Evolutionary conservation across 805 yeast genomes (phyloP).

Genomic region (Schwanniomyces pseudopolymorphus): DNA sequence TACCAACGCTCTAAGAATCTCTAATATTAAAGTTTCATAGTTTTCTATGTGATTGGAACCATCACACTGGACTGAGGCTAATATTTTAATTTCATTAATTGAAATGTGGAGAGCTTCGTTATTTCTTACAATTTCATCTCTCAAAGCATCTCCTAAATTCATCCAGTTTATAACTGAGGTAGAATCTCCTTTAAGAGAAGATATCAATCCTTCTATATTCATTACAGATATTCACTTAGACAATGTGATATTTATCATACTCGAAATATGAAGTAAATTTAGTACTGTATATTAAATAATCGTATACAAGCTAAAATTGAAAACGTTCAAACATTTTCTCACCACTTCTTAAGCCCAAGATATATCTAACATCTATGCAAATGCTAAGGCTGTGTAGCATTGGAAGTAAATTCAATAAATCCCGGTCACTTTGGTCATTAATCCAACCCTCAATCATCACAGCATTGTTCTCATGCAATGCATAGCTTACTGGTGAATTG

Average conservation of each 20-base stretch:
- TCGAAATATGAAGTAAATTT: no score
- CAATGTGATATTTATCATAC: no score
- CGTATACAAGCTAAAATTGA: background rate
- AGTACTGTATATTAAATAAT: background rate
- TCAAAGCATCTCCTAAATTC: conserved; percentile 17
- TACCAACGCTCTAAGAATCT: conserved; percentile 28
- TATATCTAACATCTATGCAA: conserved; percentile 79
- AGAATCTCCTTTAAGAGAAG: background rate
- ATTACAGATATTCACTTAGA: no score
- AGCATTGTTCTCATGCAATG: conserved; percentile 82
- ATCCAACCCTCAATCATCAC: conserved; percentile 97
- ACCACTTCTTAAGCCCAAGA: conserved; percentile 74
- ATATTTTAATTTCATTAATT: conserved; percentile 6
- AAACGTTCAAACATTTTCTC: conserved; percentile 54
- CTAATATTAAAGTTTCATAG: conserved; percentile 9
- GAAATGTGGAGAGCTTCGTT: conserved; percentile 6
- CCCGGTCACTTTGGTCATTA: conserved; percentile 89
- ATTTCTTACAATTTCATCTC: conserved; percentile 19
- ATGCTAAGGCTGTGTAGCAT: conserved; percentile 71
- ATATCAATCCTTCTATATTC: background rate
- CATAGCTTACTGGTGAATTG: conserved; percentile 89
- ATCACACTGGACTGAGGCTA: conserved; percentile 2
- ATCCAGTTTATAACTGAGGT: conserved; percentile 4
- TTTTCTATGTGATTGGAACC: background rate
- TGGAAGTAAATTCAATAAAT: conserved; percentile 78